phyloP scores from a whole-genome alignment of 73 alveolate genomes.

The Paraurostyla sp. region DNA sequence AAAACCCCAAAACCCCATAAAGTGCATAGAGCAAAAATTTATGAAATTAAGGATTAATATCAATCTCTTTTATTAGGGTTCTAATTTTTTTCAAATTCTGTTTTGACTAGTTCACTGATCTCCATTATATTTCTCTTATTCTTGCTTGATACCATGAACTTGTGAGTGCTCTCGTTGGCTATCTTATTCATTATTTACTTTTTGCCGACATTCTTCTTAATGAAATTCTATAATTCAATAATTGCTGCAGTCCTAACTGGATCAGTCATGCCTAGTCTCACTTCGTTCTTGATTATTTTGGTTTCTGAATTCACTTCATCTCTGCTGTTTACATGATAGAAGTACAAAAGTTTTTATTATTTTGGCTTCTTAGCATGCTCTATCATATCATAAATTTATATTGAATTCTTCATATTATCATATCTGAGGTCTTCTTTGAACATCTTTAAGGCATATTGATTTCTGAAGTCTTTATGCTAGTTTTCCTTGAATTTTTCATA shows the following conservation, averaged over 20 bases:
- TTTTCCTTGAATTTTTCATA: not conserved
- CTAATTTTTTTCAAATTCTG: no score
- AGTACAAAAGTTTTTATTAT: not conserved
- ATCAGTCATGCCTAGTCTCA: slow-evolving; percentile 26
- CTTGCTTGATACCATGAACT: slow-evolving; percentile 27
- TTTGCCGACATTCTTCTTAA: slow-evolving; percentile 44
- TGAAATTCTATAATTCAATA: slow-evolving; percentile 25
- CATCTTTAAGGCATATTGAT: slow-evolving; percentile 14
- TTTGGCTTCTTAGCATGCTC: slow-evolving; percentile 48
- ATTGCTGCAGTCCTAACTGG: slow-evolving; percentile 44
- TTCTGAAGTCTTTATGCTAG: not conserved
- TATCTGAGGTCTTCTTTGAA: slow-evolving; percentile 13
- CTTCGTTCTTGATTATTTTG: not conserved
- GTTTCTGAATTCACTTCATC: slow-evolving; percentile 40
- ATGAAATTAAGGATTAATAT: no score
- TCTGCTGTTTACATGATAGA: slow-evolving; percentile 40
- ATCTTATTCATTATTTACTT: slow-evolving; percentile 14
- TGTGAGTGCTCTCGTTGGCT: slow-evolving; percentile 43
- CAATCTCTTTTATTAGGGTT: no score
- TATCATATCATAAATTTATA: slow-evolving; percentile 13
- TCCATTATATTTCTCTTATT: no score
- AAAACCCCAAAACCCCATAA: no score
- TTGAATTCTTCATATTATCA: slow-evolving; percentile 29
- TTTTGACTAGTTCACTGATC: no score
- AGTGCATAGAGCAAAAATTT: no score